Base-by-base conservation (phyloP, 2,329 filamentous ascomycete genomes). In the Juglanconis sp. region DNA sequence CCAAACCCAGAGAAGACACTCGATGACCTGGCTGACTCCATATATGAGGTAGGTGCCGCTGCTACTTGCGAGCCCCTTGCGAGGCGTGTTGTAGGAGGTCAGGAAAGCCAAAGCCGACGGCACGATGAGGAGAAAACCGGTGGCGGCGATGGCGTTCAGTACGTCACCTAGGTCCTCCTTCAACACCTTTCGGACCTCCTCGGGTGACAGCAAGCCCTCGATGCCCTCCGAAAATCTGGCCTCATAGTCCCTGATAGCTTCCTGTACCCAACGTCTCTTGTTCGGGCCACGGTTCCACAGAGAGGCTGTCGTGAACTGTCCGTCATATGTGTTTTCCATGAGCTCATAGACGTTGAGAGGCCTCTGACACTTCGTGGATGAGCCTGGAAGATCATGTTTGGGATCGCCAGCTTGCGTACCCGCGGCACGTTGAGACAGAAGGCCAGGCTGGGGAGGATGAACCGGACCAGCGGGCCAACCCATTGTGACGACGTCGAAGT, bases 91-190 rank as follows among this genome's bases (percentile, higher is more conserved):
- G 49, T 70, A 74, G 13, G 70, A 72, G 1, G 68, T 69, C 7
- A 74, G 56, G 56, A 73, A 73, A 2, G 73, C 72, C 38, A 75
- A 67, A 40, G 64, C 47, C 36, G 68, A 71, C 5, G 73, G 58
- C 17, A 35, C 3, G 15, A 60, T 31, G 6, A 60, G 17, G 17
- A 60, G 48, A 7, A 60, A 30, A 13, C 32, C 24, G 36, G 53
- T 48, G 30, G 40, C 58, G 31, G 30, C 15, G 15, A 47, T 8
- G 15, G 50, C 50, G 6, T 53, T 34, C 17, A 49, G 4, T 11
- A 40, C 13, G 15, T 60, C 58, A n/a, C 53, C 42, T 6, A 47
- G 6, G 4, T 42, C 35, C 32, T 56, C 44, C 17, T 15, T 17
- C 36, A 60, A 35, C 9, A n/a, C 32, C 30, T 35, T 36, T 15